Conservation (phyloP, 257 asterid genomes). For the Apocynum venetum region DNA sequence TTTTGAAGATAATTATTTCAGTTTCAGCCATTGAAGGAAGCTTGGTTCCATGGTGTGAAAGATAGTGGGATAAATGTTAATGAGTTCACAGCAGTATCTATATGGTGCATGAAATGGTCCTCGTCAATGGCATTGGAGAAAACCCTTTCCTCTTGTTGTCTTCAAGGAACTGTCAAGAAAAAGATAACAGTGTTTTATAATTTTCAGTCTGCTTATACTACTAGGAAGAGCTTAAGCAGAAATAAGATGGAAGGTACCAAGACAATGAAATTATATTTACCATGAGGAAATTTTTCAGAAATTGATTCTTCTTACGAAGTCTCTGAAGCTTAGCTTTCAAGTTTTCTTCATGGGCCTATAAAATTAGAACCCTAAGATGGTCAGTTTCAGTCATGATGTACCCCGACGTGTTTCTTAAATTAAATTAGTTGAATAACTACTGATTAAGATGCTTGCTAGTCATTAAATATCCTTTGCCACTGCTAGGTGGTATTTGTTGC, state of each 20-base stretch:
- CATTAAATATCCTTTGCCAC: background rate
- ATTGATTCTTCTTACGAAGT: conserved; percentile 22
- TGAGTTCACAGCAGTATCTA: conserved; percentile 2
- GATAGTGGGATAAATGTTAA: background rate
- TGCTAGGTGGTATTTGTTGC: no score
- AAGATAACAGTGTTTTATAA: no score
- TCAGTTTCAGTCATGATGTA: background rate
- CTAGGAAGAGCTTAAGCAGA: background rate
- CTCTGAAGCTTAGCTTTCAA: conserved; percentile 15
- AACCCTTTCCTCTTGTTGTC: conserved; percentile 15
- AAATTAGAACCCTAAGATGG: conserved; percentile 2
- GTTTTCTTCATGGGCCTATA: conserved; percentile 25
- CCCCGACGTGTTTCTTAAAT: background rate
- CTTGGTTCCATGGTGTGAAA: background rate
- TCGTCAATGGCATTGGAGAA: conserved; percentile 21
- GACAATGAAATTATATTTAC: conserved; percentile 5
- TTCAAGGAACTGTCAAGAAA: conserved; percentile 18
- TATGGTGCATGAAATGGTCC: conserved; percentile 30
- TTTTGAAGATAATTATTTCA: background rate
- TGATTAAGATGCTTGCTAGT: no score
- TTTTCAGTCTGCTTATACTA: background rate
- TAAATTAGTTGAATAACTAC: background rate
- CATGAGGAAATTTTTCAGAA: conserved; percentile 25
- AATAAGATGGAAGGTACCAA: background rate
- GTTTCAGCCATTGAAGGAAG: background rate